Conservation (phyloP, 257 asterid species). For the Solanum etuberosum region DNA sequence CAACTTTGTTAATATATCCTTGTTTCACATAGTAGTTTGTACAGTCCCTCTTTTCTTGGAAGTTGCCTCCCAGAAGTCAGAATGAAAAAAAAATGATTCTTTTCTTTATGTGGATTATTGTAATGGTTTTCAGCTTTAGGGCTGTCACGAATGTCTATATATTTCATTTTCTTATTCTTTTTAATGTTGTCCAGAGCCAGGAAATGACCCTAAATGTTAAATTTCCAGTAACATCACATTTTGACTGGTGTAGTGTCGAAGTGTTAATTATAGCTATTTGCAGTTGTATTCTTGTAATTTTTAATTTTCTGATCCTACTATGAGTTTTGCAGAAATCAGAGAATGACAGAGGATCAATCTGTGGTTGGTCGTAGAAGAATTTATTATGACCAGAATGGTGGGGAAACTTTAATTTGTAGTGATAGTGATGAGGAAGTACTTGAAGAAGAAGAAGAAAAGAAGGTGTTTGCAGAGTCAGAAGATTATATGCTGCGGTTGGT, state of each 20-base stretch:
- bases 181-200: background rate
- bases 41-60: background rate
- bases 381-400: constrained; percentile 91
- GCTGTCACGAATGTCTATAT: background rate
- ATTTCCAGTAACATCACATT: background rate
- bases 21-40: background rate
- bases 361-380: constrained; percentile 96
- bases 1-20: background rate
- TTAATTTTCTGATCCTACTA: background rate
- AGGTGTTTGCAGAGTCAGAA: constrained; percentile 75
- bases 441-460: constrained; percentile 90
- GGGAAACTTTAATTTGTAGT: constrained; percentile 95
- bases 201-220: background rate
- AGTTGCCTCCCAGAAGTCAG: background rate
- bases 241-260: background rate
- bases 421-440: constrained; percentile 91
- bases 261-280: background rate
- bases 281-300: background rate
- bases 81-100: background rate
- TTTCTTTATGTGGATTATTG: background rate
- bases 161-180: background rate
- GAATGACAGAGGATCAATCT: constrained; percentile 99
- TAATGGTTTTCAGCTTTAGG: background rate
- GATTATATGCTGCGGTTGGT: constrained; percentile 85
- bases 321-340: constrained; percentile 63